A percentile compares a stretch with the other conserved stretches of the same genome.
Conservation (phyloP, 1,284 basidiomycete species). For the Moniliella sp. region DNA sequence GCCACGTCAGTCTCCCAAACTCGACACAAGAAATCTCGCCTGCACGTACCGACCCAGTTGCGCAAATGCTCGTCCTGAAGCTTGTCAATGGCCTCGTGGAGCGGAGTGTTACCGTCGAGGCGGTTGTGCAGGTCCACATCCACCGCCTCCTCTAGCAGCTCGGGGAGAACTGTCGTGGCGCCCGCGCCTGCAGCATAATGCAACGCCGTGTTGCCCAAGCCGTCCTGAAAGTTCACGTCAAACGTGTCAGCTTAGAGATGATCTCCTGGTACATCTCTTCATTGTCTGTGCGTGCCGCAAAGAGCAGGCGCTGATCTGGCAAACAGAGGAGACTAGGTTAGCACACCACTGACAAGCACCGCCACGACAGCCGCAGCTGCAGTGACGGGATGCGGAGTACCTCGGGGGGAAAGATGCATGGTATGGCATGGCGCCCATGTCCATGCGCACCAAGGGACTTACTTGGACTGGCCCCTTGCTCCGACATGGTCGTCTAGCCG, state of each 20-base stretch:
- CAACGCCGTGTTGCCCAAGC: constrained; percentile 24
- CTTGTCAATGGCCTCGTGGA: constrained; percentile 56
- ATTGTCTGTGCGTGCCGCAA: constrained; percentile 22
- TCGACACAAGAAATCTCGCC: no score
- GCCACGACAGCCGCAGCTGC: no score
- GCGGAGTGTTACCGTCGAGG: constrained; percentile 52
- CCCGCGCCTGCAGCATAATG: constrained; percentile 20
- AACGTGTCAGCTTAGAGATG: constrained; percentile 7
- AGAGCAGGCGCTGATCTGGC: constrained; percentile 17
- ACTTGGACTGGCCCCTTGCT: no score
- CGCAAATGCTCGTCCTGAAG: constrained; percentile 46
- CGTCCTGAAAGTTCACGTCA: constrained; percentile 22
- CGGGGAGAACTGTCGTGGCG: constrained; percentile 14
- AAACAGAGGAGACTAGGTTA: neutral
- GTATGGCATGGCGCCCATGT: no score
- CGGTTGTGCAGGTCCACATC: constrained; percentile 63
- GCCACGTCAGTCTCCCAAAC: no score
- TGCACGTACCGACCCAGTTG: constrained; percentile 36
- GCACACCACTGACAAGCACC: no score
- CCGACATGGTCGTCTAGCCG: no score
- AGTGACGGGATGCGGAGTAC: no score
- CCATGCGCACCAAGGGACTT: no score
- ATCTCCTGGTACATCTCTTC: constrained; percentile 16
- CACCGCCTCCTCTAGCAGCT: constrained; percentile 38
- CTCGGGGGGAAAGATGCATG: no score